Percentiles rank a stretch among this genome's conserved stretches.
These are phyloP conservation scores for Sporothrix dimorphospora DNA, from an alignment of 2,329 filamentous ascomycete species.

Conservation along the genomic window DNA sequence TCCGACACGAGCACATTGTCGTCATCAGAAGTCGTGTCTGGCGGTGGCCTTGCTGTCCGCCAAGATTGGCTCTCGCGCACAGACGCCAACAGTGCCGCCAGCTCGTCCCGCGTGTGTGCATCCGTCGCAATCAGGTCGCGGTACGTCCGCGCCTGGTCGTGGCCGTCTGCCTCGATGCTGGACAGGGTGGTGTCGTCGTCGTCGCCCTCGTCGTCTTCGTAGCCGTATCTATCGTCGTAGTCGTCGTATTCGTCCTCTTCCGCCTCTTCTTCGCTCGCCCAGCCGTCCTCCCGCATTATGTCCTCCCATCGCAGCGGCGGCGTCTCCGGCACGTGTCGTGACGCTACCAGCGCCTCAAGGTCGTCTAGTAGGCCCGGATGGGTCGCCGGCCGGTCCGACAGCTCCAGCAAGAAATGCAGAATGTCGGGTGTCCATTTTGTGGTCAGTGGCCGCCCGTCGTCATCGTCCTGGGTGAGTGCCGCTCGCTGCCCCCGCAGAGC, in stretches of 20 bases:
- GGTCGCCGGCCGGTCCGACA: slow-evolving; percentile 78
- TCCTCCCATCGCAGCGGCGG: slow-evolving; percentile 74
- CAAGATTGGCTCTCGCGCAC: slow-evolving; percentile 52
- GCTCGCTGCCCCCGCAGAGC: slow-evolving; percentile 55
- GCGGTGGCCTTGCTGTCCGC: slow-evolving; percentile 38
- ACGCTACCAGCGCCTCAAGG: slow-evolving; percentile 58
- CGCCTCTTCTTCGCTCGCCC: slow-evolving; percentile 64
- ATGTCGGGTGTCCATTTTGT: slow-evolving; percentile 77
- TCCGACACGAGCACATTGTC: slow-evolving; percentile 61
- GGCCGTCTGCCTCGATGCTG: slow-evolving; percentile 39
- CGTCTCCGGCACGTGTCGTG: slow-evolving; percentile 47
- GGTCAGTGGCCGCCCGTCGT: not conserved
- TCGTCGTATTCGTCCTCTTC: slow-evolving; percentile 61
- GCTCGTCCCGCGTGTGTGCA: slow-evolving; percentile 37
- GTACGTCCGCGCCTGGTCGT: slow-evolving; percentile 25
- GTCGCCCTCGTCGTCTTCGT: slow-evolving; percentile 64
- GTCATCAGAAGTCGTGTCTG: not conserved
- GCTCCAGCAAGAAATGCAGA: slow-evolving; percentile 74
- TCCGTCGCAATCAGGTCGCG: slow-evolving; percentile 40
- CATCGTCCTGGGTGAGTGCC: slow-evolving; percentile 34
- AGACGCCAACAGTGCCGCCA: slow-evolving; percentile 42
- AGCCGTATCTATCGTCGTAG: slow-evolving; percentile 51
- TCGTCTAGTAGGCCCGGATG: slow-evolving; percentile 65
- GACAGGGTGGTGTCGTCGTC: slow-evolving; percentile 59
- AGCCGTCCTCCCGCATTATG: slow-evolving; percentile 74